A percentile compares a stretch with the other conserved stretches of the same genome.
Conservation (phyloP, 441 rosid genomes). For the Pelargonium citronellum region DNA sequence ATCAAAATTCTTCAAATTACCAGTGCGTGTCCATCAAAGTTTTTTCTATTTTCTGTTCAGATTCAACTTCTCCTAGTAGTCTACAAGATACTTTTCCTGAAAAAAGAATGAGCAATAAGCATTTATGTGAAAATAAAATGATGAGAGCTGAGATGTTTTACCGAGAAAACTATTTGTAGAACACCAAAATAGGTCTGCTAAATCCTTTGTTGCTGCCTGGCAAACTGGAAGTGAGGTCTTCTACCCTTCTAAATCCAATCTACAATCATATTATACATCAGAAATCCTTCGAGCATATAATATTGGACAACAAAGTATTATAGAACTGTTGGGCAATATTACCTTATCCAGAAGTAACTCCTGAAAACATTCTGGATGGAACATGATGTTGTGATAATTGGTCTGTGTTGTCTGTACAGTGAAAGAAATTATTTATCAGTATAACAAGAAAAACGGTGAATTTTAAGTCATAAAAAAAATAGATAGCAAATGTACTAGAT, state of each 20-base stretch:
- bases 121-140: too few relatives aligned
- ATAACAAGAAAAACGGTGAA: background rate
- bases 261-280: conserved; percentile 24
- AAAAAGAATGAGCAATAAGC: too few relatives aligned
- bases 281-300: background rate
- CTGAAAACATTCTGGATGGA: conserved; percentile 51
- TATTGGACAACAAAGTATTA: background rate
- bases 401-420: conserved; percentile 53
- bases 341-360: conserved; percentile 93
- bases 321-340: conserved; percentile 11
- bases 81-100: too few relatives aligned
- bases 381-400: conserved; percentile 42
- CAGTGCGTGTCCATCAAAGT: too few relatives aligned
- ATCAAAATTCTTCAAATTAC: too few relatives aligned
- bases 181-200: conserved; percentile 68
- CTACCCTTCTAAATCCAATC: conserved; percentile 81
- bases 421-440: background rate
- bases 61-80: too few relatives aligned
- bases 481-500: background rate
- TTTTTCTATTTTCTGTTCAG: too few relatives aligned
- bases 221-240: conserved; percentile 58
- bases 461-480: background rate
- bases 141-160: background rate
- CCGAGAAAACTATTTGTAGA: conserved; percentile 43
- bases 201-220: conserved; percentile 71